phyloP scores from a whole-genome alignment of 805 yeast genomes.

The Schizosaccharomyces cryophilus region DNA sequence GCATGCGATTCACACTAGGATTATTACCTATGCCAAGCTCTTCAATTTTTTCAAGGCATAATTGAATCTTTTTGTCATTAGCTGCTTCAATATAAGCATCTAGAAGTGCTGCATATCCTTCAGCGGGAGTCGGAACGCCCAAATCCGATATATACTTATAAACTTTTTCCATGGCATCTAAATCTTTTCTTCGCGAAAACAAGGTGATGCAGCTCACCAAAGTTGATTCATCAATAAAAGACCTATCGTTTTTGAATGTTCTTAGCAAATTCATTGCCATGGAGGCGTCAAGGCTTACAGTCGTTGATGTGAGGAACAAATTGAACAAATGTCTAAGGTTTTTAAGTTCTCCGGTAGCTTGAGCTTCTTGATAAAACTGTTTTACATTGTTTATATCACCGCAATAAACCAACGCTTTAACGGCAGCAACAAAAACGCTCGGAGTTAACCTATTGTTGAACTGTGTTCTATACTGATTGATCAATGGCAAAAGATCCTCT shows the following conservation, averaged over 20 bases:
- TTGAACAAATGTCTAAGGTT: not conserved
- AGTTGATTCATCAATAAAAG: not conserved
- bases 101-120: not conserved
- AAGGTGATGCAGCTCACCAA: not conserved
- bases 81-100: slow-evolving; percentile 10
- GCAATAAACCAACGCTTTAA: not conserved
- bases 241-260: not conserved
- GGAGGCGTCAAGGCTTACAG: not conserved
- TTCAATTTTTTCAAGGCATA: slow-evolving; percentile 11
- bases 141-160: not conserved
- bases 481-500: not conserved
- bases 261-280: not conserved
- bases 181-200: not conserved
- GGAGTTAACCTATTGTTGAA: not conserved
- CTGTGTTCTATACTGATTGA: not conserved
- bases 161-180: not conserved
- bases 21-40: not conserved
- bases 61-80: slow-evolving; percentile 21
- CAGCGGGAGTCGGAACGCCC: not conserved
- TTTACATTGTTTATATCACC: not conserved
- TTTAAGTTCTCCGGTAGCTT: not conserved
- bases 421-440: not conserved
- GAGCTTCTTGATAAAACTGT: not conserved
- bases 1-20: not conserved
- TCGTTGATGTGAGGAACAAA: not conserved